These are phyloP conservation scores for Krasilnikovozyma curviuscula DNA, from an alignment of 768 basidiomycete species.

Conservation along the genomic window DNA sequence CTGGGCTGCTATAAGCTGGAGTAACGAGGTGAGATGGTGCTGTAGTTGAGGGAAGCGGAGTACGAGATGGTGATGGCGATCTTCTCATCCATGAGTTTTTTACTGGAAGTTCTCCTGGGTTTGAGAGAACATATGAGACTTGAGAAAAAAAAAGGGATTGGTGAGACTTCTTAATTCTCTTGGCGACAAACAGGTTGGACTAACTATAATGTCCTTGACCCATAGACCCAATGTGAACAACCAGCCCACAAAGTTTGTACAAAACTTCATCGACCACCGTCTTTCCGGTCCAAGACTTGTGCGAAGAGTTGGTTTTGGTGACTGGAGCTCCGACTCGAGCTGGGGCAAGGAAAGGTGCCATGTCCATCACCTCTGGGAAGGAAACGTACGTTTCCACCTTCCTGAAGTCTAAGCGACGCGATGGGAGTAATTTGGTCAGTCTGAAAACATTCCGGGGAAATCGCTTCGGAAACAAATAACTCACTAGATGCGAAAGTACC, in stretches of 20 bases:
- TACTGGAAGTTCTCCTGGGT: constrained; percentile 6
- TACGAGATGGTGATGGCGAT: constrained; percentile 7
- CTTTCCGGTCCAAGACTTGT: constrained; percentile 17
- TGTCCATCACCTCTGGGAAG: constrained; percentile 70
- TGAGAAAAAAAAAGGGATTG: neutral
- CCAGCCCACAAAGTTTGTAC: constrained; percentile 37
- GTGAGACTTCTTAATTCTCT: neutral
- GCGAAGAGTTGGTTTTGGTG: constrained; percentile 20
- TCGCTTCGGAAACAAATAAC: neutral
- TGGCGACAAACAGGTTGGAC: constrained; percentile 22
- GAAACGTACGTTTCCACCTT: constrained; percentile 80
- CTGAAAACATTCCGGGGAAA: neutral
- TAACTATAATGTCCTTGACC: constrained; percentile 80
- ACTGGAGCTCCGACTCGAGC: constrained; percentile 21
- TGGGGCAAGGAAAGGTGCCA: constrained; percentile 72
- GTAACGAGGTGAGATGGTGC: neutral
- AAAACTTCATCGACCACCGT: constrained; percentile 20
- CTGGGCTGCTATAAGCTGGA: neutral
- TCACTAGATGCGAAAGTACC: constrained; percentile 8
- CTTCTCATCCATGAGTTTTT: too few relatives aligned
- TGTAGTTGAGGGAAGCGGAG: neutral
- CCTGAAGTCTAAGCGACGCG: constrained; percentile 38
- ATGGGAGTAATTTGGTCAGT: neutral
- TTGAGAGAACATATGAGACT: constrained; percentile 14
- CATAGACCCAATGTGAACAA: constrained; percentile 76